Evolutionary conservation across 805 yeast genomes (phyloP).

Genomic region (Kazachstania taianensis): DNA sequence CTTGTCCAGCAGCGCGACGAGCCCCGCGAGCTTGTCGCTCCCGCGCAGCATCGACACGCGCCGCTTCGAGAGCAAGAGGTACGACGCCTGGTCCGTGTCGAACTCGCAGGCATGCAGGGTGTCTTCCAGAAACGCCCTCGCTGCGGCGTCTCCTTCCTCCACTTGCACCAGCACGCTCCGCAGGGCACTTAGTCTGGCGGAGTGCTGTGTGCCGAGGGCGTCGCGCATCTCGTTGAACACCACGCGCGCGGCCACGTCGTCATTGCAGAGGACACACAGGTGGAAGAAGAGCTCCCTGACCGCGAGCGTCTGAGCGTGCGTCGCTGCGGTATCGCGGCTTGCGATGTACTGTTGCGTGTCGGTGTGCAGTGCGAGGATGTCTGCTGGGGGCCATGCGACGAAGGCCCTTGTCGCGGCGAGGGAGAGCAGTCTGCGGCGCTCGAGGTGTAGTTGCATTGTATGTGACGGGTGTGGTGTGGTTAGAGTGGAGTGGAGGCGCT

Average conservation of each 20-base stretch:
- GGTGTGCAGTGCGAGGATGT: conserved; percentile 28
- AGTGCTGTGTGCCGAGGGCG: conserved; percentile 44
- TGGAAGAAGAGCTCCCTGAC: conserved; percentile 66
- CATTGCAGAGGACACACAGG: conserved; percentile 47
- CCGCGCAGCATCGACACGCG: conserved; percentile 16
- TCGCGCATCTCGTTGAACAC: conserved; percentile 58
- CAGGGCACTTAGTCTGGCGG: conserved; percentile 25
- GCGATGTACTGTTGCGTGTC: conserved; percentile 30
- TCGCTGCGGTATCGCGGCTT: conserved; percentile 16
- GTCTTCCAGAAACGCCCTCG: conserved; percentile 38
- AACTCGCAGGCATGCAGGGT: conserved; percentile 40
- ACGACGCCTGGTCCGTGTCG: conserved; percentile 30
- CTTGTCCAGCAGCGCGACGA: conserved; percentile 20
- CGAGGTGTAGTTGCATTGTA: conserved; percentile 27
- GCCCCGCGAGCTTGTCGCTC: conserved; percentile 5
- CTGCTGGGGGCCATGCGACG: conserved; percentile 38
- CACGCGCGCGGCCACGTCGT: conserved; percentile 63
- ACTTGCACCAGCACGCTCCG: conserved; percentile 21
- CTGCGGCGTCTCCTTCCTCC: conserved; percentile 19
- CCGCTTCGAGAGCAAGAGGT: conserved; percentile 22
- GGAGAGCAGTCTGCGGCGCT: conserved; percentile 40
- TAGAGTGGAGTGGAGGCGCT: too few species aligned
- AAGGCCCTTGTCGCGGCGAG: conserved; percentile 44
- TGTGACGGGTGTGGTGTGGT: neutral
- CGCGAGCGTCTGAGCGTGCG: conserved; percentile 38